Evolutionary conservation across 1,284 basidiomycete species (phyloP).

Genomic region (Bondarzewia mesenterica): DNA sequence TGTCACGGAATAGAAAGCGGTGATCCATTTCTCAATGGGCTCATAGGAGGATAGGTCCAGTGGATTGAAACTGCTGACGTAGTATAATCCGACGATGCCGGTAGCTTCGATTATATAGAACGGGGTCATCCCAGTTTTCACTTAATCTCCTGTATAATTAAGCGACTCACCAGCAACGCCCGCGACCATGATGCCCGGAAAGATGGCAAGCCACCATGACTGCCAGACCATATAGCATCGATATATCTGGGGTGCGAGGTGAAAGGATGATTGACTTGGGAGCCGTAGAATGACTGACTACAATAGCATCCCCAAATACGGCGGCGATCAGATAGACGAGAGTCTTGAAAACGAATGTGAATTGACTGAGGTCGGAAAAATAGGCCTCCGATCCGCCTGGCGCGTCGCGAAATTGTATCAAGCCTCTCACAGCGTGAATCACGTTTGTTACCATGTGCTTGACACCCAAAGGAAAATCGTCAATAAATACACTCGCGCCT

Average conservation of each 20-base stretch:
- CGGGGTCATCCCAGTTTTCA: not conserved
- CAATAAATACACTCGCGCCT: not conserved
- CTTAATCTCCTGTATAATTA: not conserved
- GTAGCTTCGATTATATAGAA: not conserved
- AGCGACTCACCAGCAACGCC: not conserved
- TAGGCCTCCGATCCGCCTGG: slow-evolving; percentile 17
- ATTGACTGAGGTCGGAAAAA: slow-evolving; percentile 15
- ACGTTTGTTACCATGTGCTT: slow-evolving; percentile 17
- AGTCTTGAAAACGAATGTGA: slow-evolving; percentile 19
- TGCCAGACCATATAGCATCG: slow-evolving; percentile 6
- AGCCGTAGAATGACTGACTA: slow-evolving; percentile 3
- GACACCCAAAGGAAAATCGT: not conserved
- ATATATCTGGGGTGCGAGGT: slow-evolving; percentile 1
- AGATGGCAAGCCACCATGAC: not conserved
- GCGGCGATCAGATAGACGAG: slow-evolving; percentile 18
- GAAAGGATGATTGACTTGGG: not conserved
- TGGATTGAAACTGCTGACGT: slow-evolving; percentile 1
- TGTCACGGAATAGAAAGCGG: slow-evolving; percentile 9
- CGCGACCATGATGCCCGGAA: not conserved
- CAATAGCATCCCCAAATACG: slow-evolving; percentile 4
- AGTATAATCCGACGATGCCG: slow-evolving; percentile 1
- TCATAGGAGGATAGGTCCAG: slow-evolving; percentile 2
- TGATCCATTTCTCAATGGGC: slow-evolving; percentile 6
- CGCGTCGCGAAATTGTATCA: slow-evolving; percentile 13
- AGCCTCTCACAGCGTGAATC: slow-evolving; percentile 16